Evolutionary conservation across 228 moss, liverwort and hornwort genomes (phyloP), one percentile per base, ranked within the genome.

Genomic region (Sphagnum fallax): DNA sequence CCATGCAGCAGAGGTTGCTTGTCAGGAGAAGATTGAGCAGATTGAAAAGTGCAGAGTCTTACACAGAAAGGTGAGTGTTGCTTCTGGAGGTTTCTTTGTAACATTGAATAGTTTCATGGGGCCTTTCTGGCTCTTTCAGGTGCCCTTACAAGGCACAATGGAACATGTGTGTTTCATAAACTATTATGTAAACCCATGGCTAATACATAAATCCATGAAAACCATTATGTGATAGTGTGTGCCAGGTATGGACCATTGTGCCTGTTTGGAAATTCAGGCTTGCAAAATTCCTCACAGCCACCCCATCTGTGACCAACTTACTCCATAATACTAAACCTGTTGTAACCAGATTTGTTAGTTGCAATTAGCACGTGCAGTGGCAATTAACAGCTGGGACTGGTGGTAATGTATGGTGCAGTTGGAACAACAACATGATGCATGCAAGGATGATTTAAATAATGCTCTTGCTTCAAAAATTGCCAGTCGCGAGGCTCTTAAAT

Each of bases 401-500:
- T 15, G 60, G 62, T 32, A 62, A 62, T 70, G 51, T n/a, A 47
- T 65, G 60, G 5, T 50, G 70, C 80, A 88, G 88, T 73, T 88
- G 52, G 92, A 96, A 77, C 84, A 79, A 32, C 70, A 83, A 51
- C 80, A 78, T 52, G 89, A 87, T 71, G 76, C 76, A 12, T 80
- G 71, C 71, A 86, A 83, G 77, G 91, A 83, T 53, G 92, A 80
- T 53, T 69, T 78, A 69, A 84, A 87, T 64, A 53, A 61, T 52
- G 74, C 68, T 64, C 62, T 81, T 57, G 70, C 72, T 60, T 76
- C 84, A 47, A 63, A 70, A 14, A 69, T 71, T 48, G 67, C 67
- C 53, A 83, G 89, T 69, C 78, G 81, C 49, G 88, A 91, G 74
- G 92, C 86, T 49, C 74, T 89, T 53, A 92, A 96, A 71, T 72